Percentiles rank a stretch among this genome's conserved stretches.
Evolutionary conservation across 2,329 filamentous ascomycete species (phyloP).

Genomic region (Aspergillus sp.): DNA sequence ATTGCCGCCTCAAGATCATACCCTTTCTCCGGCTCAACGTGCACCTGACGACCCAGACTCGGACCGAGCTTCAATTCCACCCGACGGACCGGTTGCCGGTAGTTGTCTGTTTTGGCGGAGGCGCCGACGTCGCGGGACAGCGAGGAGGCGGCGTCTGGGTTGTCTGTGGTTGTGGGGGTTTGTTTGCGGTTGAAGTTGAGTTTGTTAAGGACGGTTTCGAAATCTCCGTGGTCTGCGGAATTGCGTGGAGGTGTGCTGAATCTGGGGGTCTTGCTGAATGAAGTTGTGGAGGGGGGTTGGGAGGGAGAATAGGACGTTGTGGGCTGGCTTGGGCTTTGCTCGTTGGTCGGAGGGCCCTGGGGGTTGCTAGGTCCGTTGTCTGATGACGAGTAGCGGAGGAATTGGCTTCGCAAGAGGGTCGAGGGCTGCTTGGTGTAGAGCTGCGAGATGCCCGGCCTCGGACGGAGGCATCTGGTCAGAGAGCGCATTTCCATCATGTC

Average conservation of each 20-base stretch:
- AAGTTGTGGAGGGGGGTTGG: conserved; percentile 2
- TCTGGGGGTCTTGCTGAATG: conserved; percentile 2
- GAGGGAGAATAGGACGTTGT: background rate
- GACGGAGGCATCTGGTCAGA: conserved; percentile 26
- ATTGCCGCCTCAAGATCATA: conserved; percentile 24
- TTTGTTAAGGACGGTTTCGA: conserved; percentile 28
- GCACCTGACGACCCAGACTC: conserved; percentile 29
- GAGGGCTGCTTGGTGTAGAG: conserved; percentile 1
- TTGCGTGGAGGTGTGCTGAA: conserved; percentile 4
- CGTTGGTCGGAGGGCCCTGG: background rate
- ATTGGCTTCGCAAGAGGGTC: conserved; percentile 1
- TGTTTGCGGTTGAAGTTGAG: conserved; percentile 20
- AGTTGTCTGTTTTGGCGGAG: conserved; percentile 12
- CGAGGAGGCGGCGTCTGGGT: conserved; percentile 10
- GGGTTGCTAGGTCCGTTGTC: conserved; percentile 2
- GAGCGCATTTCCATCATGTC: conserved; percentile 26
- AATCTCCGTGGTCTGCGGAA: conserved; percentile 10
- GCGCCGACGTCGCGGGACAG: conserved; percentile 16
- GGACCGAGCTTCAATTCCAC: conserved; percentile 31
- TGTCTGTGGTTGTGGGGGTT: conserved; percentile 1
- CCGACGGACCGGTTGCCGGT: conserved; percentile 16
- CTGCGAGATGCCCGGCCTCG: conserved; percentile 22
- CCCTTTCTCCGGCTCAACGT: conserved; percentile 29
- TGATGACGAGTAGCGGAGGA: background rate
- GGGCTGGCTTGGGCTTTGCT: conserved; percentile 1